Percentiles rank a stretch among this genome's conserved stretches.
Evolutionary conservation across 371 early-diverging fungal species (phyloP).

Genomic region (Blyttiomyces sp.): DNA sequence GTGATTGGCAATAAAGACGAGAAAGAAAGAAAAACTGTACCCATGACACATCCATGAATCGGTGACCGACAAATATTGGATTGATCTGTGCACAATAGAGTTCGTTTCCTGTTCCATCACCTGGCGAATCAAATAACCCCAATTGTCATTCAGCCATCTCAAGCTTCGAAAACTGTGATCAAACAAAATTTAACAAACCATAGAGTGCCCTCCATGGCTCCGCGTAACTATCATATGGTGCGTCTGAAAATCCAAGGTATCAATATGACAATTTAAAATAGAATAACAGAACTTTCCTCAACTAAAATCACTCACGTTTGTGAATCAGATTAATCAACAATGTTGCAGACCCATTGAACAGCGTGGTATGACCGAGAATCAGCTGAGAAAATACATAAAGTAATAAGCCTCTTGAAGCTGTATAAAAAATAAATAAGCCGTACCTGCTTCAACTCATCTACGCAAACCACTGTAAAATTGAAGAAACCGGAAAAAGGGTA

Average conservation of each 20-base stretch:
- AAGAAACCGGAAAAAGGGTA: neutral
- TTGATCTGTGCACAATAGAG: conserved; percentile 57
- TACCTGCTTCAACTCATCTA: conserved; percentile 59
- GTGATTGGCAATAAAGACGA: neutral
- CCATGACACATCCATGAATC: conserved; percentile 63
- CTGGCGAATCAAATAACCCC: neutral
- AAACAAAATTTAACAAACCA: too few relatives aligned
- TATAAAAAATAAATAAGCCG: neutral
- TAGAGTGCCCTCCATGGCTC: too few relatives aligned
- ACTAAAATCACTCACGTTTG: conserved; percentile 37
- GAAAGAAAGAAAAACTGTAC: neutral
- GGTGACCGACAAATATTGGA: conserved; percentile 51
- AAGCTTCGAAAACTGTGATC: conserved; percentile 70
- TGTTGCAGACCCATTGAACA: conserved; percentile 66
- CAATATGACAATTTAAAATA: neutral
- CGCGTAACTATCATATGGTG: conserved; percentile 50
- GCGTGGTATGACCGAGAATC: conserved; percentile 63
- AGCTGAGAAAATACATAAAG: conserved; percentile 44
- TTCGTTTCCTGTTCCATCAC: conserved; percentile 69
- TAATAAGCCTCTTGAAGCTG: too few relatives aligned
- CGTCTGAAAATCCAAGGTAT: conserved; percentile 33
- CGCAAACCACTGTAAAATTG: conserved; percentile 51
- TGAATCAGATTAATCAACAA: conserved; percentile 68
- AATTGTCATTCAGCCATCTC: conserved; percentile 52
- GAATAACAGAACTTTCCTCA: neutral